Evolutionary conservation across 2,329 filamentous ascomycete species (phyloP), one percentile per base, ranked within the genome.

Genomic region (Fusarium sp.): DNA sequence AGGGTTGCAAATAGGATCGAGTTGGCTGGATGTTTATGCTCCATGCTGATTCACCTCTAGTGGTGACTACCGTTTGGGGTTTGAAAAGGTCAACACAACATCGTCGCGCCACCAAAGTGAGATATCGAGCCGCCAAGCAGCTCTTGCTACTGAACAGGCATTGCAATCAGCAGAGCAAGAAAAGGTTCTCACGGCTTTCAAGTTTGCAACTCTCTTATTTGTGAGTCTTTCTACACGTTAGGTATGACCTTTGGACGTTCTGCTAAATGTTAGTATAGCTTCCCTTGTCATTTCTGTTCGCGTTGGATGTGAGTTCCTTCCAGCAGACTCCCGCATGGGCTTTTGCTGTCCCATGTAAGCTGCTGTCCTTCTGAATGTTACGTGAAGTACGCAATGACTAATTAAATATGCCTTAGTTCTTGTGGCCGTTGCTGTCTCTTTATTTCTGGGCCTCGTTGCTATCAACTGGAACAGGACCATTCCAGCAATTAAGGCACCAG

Each of bases 71-170:
- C 9, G 8, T 8, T 25, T 34, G 68, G 53, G 27, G 12, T 29
- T 11, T 12, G 27, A 1, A 29, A 29, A 66, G 66, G 38, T 66
- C 8, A 61, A 68, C 44, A 61, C 66, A 1, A 67, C 65, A 2
- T 53, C 74, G 8, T 61, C 54, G 7, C 59, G 73, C 2, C 40
- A 73, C 2, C 65, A 74, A 40, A 57, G 44, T 25, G 32, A 57
- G 15, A n/a, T 57, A 30, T 24, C 53, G 0, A 57, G 29, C 15
- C n/a, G 7, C 6, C 53, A 57, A 11, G 53, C 55, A 8, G 12
- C 0, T 22, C 10, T 47, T 18, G 18, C 44, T 6, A 11, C 27
- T 5, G 13, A 47, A 2, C 25, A 47, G 24, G 25, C 8, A 7
- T 18, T 27, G 11, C 25, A 30, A 4, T 32, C 45, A 1, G 24